phyloP scores from a whole-genome alignment of 2,329 filamentous ascomycete genomes.

The Botrytis tulipae region DNA sequence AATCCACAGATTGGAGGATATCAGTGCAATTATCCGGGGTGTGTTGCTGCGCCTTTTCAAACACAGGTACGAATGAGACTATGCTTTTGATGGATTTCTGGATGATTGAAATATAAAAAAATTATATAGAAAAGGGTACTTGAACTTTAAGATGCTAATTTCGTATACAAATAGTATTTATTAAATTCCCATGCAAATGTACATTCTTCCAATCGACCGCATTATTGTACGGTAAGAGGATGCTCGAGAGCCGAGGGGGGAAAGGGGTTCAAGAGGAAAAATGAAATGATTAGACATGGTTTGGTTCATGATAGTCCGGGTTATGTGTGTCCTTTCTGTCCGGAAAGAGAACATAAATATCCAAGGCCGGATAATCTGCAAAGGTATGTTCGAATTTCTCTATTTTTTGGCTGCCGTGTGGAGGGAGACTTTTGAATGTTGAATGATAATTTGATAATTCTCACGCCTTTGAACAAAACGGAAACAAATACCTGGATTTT shows the following conservation, averaged over 20 bases:
- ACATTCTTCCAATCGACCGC: constrained; percentile 62
- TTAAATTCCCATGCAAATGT: constrained; percentile 78
- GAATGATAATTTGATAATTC: background rate
- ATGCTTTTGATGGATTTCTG: background rate
- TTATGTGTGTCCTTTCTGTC: constrained; percentile 95
- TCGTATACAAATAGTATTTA: constrained; percentile 50
- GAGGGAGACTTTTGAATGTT: background rate
- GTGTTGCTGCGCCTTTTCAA: constrained; percentile 71
- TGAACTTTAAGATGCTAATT: background rate
- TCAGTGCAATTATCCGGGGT: constrained; percentile 61
- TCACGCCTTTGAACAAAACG: background rate
- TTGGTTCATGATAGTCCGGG: constrained; percentile 92
- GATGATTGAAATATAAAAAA: background rate
- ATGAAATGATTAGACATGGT: constrained; percentile 73
- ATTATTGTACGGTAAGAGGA: constrained; percentile 62
- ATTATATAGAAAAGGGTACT: background rate
- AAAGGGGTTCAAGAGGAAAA: constrained; percentile 70
- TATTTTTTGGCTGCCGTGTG: background rate
- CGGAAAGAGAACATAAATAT: constrained; percentile 90
- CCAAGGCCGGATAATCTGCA: constrained; percentile 94
- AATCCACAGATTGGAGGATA: constrained; percentile 54
- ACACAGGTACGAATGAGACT: constrained; percentile 54
- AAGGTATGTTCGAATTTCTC: constrained; percentile 55
- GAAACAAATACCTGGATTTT: background rate
- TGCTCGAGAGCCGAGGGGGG: constrained; percentile 63